Evolutionary conservation across 2,329 filamentous ascomycete species (phyloP), one percentile per base, ranked within the genome.

Genomic region (Colletotrichum euphorbiae): DNA sequence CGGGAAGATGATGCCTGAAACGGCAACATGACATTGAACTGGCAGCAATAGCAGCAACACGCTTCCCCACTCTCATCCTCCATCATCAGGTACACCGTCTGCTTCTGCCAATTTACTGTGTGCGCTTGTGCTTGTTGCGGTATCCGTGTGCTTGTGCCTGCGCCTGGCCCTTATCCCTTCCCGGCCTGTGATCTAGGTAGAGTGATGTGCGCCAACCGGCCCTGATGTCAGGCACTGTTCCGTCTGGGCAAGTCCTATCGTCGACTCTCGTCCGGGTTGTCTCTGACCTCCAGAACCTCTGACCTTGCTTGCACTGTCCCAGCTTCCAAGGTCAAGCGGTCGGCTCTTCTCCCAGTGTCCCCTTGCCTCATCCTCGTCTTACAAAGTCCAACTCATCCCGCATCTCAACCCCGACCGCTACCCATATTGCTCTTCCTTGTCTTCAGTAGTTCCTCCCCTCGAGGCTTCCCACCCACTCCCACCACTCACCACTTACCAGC

Each of bases 361-460:
- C 48, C 48, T 52, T 52, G 48, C 48, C 48, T 28, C 43, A 15
- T 40, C 48, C 48, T 28, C 43, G 17, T 40, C 38, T 67, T 66
- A 66, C 66, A 69, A 69, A 69, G 48, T 60, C 66, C 55, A 59
- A 33, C 43, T 55, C 54, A 69, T 68, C 66, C 66, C 66, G 61
- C 61, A 59, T 66, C 56, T 42, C 50, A 68, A 68, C 11, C 40
- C 50, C 63, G 24, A 31, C 21, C 13, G 13, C 51, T 24, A 15
- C 4, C 33, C 51, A 28, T 9, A 54, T 66, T 60, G 54, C 36
- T 21, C n/a, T 43, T 58, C 52, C 54, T 55, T 43, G 48, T 21
- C 66, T 60, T 57, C 54, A 8, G 28, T 36, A 46, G 24, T 46
- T 42, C 59, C 40, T 64, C 48, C 48, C 40, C 38, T 42, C 52